Evolutionary conservation across 306 rosid species (phyloP), one percentile per base, ranked within the genome.

Genomic region (Albizia julibrissin): DNA sequence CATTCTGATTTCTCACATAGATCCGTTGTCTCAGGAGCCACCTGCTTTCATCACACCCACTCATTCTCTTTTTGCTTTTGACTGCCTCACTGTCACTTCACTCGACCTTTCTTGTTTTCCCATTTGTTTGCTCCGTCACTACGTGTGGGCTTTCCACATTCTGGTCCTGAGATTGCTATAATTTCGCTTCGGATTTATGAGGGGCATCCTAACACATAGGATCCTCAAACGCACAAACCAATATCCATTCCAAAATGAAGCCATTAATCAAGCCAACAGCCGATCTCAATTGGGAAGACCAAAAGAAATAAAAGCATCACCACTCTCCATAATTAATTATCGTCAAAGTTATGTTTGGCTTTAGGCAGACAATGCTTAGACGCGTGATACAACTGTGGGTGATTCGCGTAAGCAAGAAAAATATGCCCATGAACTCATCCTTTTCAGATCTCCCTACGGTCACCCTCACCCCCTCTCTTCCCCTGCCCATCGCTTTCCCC

Each of bases 291-390:
- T 26, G 29, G 72, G 11, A 74, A 26, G 18, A 14, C 47, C 54
- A 74, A 61, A 81, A 66, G 69, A 64, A 78, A 12, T 22, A 54
- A 61, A 15, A 22, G 29, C 37, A 26, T 64, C 65, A 66, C 68
- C 18, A 80, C n/a, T 44, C 69, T 50, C 62, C 18, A 78, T 29
- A 59, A 37, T 79, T 39, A 72, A 39, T 56, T 27, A 0, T 24
- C 39, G 74, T 83, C 85, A 75, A 85, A 86, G 88, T 37, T 40
- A 81, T 83, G 92, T 85, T 87, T 3, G 81, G 86, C 85, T 82
- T 80, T 84, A 3, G 50, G 74, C 81, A 70, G 87, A 87, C 87
- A 88, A 46, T 8, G 37, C 71, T 72, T 33, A 0, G 73, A 78
- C 71, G 34, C 18, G 70, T 59, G 50, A 70, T 47, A 43, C 76